phyloP scores from a whole-genome alignment of 306 rosid genomes.

The Lathyrus aphaca region DNA sequence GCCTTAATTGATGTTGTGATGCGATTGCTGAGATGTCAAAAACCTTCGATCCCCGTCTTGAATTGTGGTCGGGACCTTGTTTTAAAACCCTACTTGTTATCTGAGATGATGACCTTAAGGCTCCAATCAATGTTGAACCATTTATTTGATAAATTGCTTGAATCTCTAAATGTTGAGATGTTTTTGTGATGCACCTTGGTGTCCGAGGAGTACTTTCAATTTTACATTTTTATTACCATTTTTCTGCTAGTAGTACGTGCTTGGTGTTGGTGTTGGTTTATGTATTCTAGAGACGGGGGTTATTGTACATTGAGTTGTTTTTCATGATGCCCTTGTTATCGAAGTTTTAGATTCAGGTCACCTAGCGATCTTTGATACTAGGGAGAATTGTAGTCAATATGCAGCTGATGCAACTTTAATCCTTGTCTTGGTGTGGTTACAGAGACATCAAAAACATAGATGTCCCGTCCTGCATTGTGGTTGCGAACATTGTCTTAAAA shows the following conservation, averaged over 20 bases:
- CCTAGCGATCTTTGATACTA: no score
- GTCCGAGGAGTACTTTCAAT: neutral
- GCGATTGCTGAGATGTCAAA: neutral
- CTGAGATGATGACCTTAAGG: slow-evolving; percentile 1
- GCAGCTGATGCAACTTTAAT: neutral
- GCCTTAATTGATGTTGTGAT: neutral
- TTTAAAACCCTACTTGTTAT: neutral
- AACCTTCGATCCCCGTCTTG: neutral
- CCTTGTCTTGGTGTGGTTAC: neutral
- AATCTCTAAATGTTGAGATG: slow-evolving; percentile 3
- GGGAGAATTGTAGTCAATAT: no score
- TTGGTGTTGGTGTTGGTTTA: slow-evolving; percentile 22
- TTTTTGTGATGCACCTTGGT: slow-evolving; percentile 5
- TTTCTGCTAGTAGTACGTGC: slow-evolving; percentile 39
- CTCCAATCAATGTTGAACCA: neutral
- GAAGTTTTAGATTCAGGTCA: neutral
- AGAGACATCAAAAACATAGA: neutral
- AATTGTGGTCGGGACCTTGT: neutral
- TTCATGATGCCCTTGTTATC: slow-evolving; percentile 2
- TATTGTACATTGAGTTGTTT: slow-evolving; percentile 8
- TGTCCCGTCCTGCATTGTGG: neutral
- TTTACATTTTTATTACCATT: neutral
- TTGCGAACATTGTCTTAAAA: neutral
- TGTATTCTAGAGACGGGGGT: neutral
- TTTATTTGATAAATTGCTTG: slow-evolving; percentile 28